Evolutionary conservation across 2,329 filamentous ascomycete genomes (phyloP).

Genomic region (Tolypocladium endophyticum): DNA sequence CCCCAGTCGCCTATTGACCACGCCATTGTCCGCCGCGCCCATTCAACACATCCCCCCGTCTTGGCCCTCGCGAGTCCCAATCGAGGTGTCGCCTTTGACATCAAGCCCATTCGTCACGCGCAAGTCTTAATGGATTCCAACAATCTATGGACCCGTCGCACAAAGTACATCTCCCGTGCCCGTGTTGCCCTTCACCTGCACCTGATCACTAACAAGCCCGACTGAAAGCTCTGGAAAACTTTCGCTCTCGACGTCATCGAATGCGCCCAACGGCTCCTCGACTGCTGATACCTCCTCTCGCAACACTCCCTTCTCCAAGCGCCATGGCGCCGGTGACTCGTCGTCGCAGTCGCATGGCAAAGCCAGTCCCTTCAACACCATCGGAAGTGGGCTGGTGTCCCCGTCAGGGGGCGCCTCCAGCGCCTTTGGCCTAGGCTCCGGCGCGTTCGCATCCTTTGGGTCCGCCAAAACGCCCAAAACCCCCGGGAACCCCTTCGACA

Average conservation of each 20-base stretch:
- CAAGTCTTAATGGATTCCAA: constrained; percentile 42
- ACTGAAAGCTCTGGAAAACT: constrained; percentile 68
- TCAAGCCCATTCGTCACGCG: constrained; percentile 8
- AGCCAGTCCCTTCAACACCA: constrained; percentile 69
- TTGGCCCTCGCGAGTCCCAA: constrained; percentile 9
- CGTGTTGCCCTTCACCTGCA: background rate
- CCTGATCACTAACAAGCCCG: constrained; percentile 9
- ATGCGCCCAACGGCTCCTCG: constrained; percentile 38
- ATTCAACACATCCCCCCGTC: background rate
- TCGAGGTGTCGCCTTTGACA: constrained; percentile 11
- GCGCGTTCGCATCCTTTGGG: constrained; percentile 85
- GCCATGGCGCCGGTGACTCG: constrained; percentile 59
- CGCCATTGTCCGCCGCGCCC: background rate
- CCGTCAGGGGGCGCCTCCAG: constrained; percentile 58
- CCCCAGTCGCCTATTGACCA: background rate
- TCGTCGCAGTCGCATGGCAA: constrained; percentile 71
- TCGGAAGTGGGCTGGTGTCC: constrained; percentile 41
- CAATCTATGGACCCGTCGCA: constrained; percentile 67
- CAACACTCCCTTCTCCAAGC: constrained; percentile 55
- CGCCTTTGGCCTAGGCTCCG: constrained; percentile 87
- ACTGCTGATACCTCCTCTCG: constrained; percentile 48
- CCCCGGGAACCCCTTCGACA: constrained; percentile 69
- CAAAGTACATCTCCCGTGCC: constrained; percentile 46
- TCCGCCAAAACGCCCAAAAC: constrained; percentile 81
- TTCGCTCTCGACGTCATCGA: constrained; percentile 68